Evolutionary conservation across 768 basidiomycete genomes (phyloP).

Genomic region (Tulasnella sp.): DNA sequence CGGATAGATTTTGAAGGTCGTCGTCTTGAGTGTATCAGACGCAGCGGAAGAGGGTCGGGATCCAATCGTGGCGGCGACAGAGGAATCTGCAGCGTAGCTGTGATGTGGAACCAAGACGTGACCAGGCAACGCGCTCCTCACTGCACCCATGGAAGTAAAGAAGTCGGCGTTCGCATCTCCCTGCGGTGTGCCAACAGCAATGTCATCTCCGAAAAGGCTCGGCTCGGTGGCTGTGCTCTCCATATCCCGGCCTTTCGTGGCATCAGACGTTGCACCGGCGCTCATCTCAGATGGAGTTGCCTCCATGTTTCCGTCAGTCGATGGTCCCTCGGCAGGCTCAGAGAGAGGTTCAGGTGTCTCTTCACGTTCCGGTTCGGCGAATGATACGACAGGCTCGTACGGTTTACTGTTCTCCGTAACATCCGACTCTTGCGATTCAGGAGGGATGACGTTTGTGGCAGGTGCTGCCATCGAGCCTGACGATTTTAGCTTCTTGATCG

Average conservation of each 20-base stretch:
- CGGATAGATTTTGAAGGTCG: constrained; percentile 86
- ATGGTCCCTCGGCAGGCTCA: constrained; percentile 24
- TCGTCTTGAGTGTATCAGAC: constrained; percentile 60
- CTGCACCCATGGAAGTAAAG: constrained; percentile 64
- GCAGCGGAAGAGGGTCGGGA: constrained; percentile 75
- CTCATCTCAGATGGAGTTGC: constrained; percentile 69
- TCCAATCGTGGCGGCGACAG: constrained; percentile 91
- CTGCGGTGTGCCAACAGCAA: constrained; percentile 48
- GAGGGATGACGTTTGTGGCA: constrained; percentile 18
- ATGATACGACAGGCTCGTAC: constrained; percentile 72
- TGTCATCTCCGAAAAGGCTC: constrained; percentile 78
- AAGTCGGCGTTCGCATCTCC: constrained; percentile 68
- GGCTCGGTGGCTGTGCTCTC: constrained; percentile 63
- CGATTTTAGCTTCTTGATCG: constrained; percentile 61
- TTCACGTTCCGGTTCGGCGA: constrained; percentile 59
- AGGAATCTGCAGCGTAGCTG: constrained; percentile 72
- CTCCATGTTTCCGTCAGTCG: constrained; percentile 36
- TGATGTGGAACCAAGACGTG: constrained; percentile 61
- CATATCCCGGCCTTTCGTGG: constrained; percentile 46
- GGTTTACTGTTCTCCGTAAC: constrained; percentile 33
- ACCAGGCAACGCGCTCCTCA: constrained; percentile 27
- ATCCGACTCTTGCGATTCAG: constrained; percentile 26
- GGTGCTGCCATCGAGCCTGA: constrained; percentile 27
- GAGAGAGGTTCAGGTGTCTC: constrained; percentile 25
- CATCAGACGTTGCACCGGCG: constrained; percentile 45